Conservation (phyloP, 495 filamentous ascomycete genomes). For the Pseudomonodictys pantanalensis region DNA sequence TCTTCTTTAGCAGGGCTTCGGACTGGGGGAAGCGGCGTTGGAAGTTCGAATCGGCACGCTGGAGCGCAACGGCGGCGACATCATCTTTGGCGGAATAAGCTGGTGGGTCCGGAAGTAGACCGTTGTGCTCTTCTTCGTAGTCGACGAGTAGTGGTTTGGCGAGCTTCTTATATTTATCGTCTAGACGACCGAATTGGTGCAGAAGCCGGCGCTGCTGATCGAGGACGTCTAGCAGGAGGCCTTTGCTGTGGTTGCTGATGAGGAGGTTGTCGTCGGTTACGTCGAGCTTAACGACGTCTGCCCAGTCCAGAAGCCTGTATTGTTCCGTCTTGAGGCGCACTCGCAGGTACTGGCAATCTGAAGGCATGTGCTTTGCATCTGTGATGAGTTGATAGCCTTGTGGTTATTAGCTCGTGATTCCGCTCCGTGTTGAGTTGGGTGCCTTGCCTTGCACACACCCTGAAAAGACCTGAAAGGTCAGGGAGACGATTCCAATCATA, state of each 20-base stretch:
- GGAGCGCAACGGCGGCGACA: slow-evolving; percentile 17
- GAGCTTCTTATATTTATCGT: slow-evolving; percentile 34
- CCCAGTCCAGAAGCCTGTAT: slow-evolving; percentile 37
- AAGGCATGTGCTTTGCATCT: slow-evolving; percentile 36
- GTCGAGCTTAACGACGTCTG: slow-evolving; percentile 30
- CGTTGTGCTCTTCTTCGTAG: slow-evolving; percentile 10
- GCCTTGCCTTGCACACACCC: slow-evolving; percentile 32
- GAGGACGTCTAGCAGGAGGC: slow-evolving; percentile 33
- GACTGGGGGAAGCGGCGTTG: slow-evolving; percentile 31
- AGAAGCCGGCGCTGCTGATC: slow-evolving; percentile 34
- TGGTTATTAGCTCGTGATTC: not conserved
- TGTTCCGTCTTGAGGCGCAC: slow-evolving; percentile 37
- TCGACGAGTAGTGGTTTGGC: slow-evolving; percentile 30
- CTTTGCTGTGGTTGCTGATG: slow-evolving; percentile 35
- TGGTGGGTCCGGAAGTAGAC: slow-evolving; percentile 20
- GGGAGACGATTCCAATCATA: slow-evolving; percentile 23
- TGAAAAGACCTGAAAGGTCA: slow-evolving; percentile 38
- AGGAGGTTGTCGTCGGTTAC: slow-evolving; percentile 33
- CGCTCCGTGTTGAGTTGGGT: not conserved
- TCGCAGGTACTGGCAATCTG: slow-evolving; percentile 33
- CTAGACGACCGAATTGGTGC: slow-evolving; percentile 30
- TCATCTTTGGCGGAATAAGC: slow-evolving; percentile 16
- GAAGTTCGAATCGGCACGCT: slow-evolving; percentile 26
- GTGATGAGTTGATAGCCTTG: slow-evolving; percentile 36
- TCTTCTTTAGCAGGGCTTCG: slow-evolving; percentile 30